phyloP scores from a whole-genome alignment of 305 asterid species.

The Euphrasia arctica region DNA sequence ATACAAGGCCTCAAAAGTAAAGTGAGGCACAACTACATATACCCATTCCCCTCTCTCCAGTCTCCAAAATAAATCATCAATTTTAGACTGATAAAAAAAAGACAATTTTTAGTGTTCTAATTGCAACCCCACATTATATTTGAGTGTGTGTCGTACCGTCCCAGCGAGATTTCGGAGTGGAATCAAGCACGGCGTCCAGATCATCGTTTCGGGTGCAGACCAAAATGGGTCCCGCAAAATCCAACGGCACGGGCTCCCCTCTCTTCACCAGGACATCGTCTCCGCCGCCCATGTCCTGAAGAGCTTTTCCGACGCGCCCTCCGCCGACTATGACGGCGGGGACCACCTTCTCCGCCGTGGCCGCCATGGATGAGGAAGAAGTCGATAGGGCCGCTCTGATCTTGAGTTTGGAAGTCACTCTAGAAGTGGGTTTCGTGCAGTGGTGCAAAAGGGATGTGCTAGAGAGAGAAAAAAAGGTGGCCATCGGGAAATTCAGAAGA shows the following conservation, averaged over 20 bases:
- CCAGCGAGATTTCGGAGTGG: conserved; percentile 87
- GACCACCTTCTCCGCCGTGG: conserved; percentile 49
- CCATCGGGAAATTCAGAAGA: conserved; percentile 44
- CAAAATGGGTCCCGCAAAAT: conserved; percentile 76
- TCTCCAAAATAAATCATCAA: no score
- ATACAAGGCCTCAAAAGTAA: no score
- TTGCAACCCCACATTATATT: neutral
- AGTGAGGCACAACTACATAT: no score
- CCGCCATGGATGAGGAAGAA: conserved; percentile 43
- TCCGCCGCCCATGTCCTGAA: conserved; percentile 85
- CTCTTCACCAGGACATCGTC: conserved; percentile 72
- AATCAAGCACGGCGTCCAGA: conserved; percentile 79
- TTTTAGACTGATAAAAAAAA: no score
- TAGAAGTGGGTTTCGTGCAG: conserved; percentile 38
- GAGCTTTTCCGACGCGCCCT: conserved; percentile 89
- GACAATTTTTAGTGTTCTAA: no score
- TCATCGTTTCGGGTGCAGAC: conserved; percentile 96
- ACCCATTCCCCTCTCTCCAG: no score
- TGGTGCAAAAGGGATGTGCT: conserved; percentile 44
- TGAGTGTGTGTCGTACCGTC: conserved; percentile 49
- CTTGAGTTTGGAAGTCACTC: conserved; percentile 24
- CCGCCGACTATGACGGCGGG: conserved; percentile 92
- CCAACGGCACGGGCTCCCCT: conserved; percentile 83
- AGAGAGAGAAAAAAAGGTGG: conserved; percentile 41
- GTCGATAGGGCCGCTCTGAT: conserved; percentile 45